Base-by-base conservation (phyloP, 306 rosid species). In the Acacia acuminata region DNA sequence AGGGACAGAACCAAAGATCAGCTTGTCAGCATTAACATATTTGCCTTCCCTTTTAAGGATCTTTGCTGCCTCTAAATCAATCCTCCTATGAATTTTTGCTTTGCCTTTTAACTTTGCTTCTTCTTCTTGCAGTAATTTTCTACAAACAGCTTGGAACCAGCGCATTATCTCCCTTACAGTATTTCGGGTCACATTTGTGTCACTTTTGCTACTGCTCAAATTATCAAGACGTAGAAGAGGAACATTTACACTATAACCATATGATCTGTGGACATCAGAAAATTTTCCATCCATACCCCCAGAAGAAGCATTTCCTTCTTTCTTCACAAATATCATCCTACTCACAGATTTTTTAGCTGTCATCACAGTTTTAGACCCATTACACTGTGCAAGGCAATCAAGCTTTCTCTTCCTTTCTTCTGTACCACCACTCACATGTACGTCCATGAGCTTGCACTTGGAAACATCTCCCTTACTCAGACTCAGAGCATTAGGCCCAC, bases 111-210 rank as follows among this genome's bases (percentile, higher is more conserved):
- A 73, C 77, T 84, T 82, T 10, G 88, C 84, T 82, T 92, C 94
- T 53, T 83, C 91, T 83, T 85, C 90, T 69, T 83, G 89, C 82
- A 87, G 82, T n/a, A 90, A 86, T 89, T 89, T 92, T 79, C 91
- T 80, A 82, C 67, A 89, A 77, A 89, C 82, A 51, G 84, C 88
- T 68, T 89, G 91, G 81, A 84, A 90, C 20, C 82, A 82, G 50
- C 90, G 90, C 84, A 90, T 61, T 24, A 86, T 84, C 87, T 92
- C 97, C 79, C 90, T 90, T 45, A 92, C 97, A 76, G 69, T 80
- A 71, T 76, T 80, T 60, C 90, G 85, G 63, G 86, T 43, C 45
- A 43, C 45, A 43, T 8, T 7, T 43, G 45, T 63, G 53, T 83
- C 82, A 42, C 10, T 74, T 11, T 22, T 79, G 3, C 25, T 45